Conservation (phyloP, 768 basidiomycete species). For the Leccinum uliginosum region DNA sequence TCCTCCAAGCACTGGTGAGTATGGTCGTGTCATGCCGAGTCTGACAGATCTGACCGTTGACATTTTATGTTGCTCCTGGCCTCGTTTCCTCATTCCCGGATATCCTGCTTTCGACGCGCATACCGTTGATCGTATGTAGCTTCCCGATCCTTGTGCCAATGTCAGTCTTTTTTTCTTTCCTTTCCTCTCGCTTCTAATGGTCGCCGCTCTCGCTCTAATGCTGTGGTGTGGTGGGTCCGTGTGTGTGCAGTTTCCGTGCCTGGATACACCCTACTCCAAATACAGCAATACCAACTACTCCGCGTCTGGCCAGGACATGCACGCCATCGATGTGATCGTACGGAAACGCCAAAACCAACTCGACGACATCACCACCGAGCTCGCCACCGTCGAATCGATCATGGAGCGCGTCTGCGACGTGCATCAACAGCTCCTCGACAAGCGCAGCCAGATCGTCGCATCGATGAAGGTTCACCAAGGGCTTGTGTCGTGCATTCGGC, state of each 20-base stretch:
- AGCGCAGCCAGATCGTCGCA: slow-evolving; percentile 5
- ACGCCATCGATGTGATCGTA: slow-evolving; percentile 12
- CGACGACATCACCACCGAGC: slow-evolving; percentile 8
- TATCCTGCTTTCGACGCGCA: background rate
- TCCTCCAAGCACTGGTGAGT: slow-evolving; percentile 10
- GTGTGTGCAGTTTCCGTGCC: slow-evolving; percentile 7
- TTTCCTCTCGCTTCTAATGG: background rate
- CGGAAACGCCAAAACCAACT: slow-evolving; percentile 14
- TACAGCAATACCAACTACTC: slow-evolving; percentile 14
- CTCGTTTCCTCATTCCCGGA: background rate
- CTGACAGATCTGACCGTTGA: background rate
- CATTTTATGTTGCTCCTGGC: background rate
- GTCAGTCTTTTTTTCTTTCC: slow-evolving; percentile 3
- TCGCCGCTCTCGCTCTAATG: background rate
- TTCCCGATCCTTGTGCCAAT: slow-evolving; percentile 11
- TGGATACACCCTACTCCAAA: slow-evolving; percentile 18
- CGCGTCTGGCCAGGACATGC: slow-evolving; percentile 10
- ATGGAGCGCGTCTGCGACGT: slow-evolving; percentile 8
- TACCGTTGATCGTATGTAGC: background rate
- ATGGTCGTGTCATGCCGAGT: background rate
- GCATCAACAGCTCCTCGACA: slow-evolving; percentile 12
- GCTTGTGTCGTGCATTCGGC: slow-evolving; percentile 28
- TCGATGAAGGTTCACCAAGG: slow-evolving; percentile 21
- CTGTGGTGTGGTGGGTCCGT: background rate
- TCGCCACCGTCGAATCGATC: slow-evolving; percentile 10